phyloP scores from a whole-genome alignment of 495 filamentous ascomycete genomes.

The Daldinia loculata region DNA sequence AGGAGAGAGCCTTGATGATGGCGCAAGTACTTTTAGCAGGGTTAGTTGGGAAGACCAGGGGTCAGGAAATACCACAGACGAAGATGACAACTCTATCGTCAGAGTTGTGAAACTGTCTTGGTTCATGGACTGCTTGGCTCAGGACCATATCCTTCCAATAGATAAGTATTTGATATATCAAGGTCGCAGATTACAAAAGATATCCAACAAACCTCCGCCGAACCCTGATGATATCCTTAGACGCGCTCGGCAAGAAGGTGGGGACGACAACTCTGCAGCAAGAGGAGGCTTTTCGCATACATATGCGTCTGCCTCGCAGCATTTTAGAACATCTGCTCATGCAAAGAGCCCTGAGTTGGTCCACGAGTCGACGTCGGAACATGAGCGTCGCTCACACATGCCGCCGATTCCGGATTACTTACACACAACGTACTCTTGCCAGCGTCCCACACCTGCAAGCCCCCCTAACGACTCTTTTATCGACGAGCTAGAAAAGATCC shows the following conservation, averaged over 20 bases:
- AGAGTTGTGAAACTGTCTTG: slow-evolving; percentile 79
- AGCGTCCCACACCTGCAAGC: slow-evolving; percentile 75
- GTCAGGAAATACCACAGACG: slow-evolving; percentile 18
- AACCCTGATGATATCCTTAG: slow-evolving; percentile 44
- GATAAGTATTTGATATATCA: slow-evolving; percentile 73
- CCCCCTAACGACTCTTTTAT: slow-evolving; percentile 83
- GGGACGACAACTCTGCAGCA: slow-evolving; percentile 10
- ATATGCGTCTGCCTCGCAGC: slow-evolving; percentile 18
- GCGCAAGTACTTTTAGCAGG: not conserved
- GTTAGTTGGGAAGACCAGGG: slow-evolving; percentile 12
- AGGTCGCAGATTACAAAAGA: slow-evolving; percentile 53
- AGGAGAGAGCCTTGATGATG: not conserved
- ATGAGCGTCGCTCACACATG: slow-evolving; percentile 60
- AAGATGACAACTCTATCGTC: slow-evolving; percentile 52
- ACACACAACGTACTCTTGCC: slow-evolving; percentile 77
- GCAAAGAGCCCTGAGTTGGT: slow-evolving; percentile 59
- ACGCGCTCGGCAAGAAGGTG: slow-evolving; percentile 47
- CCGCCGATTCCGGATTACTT: slow-evolving; percentile 77
- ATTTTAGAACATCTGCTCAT: slow-evolving; percentile 26
- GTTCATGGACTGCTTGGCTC: slow-evolving; percentile 70
- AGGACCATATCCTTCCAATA: slow-evolving; percentile 62
- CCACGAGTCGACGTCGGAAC: slow-evolving; percentile 75
- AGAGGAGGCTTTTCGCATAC: not conserved
- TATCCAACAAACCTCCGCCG: slow-evolving; percentile 18
- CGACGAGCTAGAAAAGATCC: slow-evolving; percentile 75